These are phyloP conservation scores for Paramecium biaurelia DNA, from an alignment of 73 alveolate genomes.

Conservation along the genomic window DNA sequence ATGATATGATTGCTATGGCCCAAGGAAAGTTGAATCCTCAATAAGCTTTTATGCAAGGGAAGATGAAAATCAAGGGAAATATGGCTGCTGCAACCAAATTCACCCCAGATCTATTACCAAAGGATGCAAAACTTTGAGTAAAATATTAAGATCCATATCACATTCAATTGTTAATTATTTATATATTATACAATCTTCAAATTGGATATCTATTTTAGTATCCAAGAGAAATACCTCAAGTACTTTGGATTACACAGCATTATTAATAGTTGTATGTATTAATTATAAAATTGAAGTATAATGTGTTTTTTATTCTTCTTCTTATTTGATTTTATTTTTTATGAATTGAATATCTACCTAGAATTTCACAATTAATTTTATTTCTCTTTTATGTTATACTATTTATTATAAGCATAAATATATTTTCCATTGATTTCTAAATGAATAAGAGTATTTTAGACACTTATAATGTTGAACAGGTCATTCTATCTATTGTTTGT, in stretches of 20 bases:
- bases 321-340: background rate
- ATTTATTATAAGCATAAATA: background rate
- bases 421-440: background rate
- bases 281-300: background rate
- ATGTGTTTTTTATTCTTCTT: background rate
- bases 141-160: background rate
- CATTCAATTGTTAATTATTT: background rate
- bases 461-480: background rate
- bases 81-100: conserved; percentile 87
- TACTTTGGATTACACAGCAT: background rate
- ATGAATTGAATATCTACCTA: background rate
- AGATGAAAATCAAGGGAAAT: conserved; percentile 87
- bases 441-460: background rate
- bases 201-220: background rate
- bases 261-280: background rate
- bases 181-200: background rate
- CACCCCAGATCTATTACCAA: conserved; percentile 85
- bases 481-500: no score
- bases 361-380: background rate
- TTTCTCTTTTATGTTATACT: background rate
- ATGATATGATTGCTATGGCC: conserved; percentile 76
- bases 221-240: background rate
- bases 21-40: conserved; percentile 79
- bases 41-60: conserved; percentile 86
- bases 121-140: conserved; percentile 69